These are phyloP conservation scores for Penicillium rolfsii DNA, from an alignment of 2,329 filamentous ascomycete genomes.

Conservation along the genomic window DNA sequence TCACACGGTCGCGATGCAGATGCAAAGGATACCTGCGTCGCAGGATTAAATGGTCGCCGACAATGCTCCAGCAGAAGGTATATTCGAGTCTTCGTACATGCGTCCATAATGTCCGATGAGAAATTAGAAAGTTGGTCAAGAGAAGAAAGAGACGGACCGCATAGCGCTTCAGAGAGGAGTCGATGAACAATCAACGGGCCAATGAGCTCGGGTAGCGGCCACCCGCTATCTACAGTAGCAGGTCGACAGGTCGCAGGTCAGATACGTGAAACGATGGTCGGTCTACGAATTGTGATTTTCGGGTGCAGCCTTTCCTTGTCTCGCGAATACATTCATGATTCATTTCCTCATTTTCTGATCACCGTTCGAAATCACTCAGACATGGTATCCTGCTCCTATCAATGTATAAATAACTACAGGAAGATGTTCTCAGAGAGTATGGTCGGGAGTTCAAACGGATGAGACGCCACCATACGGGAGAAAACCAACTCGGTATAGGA, in stretches of 20 bases:
- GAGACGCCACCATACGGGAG: not conserved
- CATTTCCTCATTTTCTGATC: not conserved
- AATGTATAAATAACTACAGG: not conserved
- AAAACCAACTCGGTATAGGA: not conserved
- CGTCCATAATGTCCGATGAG: not conserved
- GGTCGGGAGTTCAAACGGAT: not conserved
- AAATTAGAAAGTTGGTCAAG: not conserved
- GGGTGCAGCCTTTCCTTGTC: not conserved
- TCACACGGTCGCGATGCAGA: not conserved
- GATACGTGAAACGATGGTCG: not conserved
- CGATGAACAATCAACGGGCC: conserved; percentile 17
- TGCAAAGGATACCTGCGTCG: conserved; percentile 5
- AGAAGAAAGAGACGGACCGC: conserved; percentile 10
- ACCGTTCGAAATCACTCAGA: not conserved
- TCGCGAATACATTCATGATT: not conserved
- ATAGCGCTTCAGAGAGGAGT: conserved; percentile 17
- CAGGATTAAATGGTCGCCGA: conserved; percentile 7
- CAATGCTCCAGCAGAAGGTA: not conserved
- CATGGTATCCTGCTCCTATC: not conserved
- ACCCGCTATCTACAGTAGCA: conserved; percentile 21
- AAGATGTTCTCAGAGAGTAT: not conserved
- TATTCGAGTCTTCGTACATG: not conserved
- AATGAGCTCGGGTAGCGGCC: conserved; percentile 19
- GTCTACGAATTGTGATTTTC: not conserved
- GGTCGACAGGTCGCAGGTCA: not conserved